Base-by-base conservation (phyloP, 2,329 filamentous ascomycete species). In the Penicillium sp. region DNA sequence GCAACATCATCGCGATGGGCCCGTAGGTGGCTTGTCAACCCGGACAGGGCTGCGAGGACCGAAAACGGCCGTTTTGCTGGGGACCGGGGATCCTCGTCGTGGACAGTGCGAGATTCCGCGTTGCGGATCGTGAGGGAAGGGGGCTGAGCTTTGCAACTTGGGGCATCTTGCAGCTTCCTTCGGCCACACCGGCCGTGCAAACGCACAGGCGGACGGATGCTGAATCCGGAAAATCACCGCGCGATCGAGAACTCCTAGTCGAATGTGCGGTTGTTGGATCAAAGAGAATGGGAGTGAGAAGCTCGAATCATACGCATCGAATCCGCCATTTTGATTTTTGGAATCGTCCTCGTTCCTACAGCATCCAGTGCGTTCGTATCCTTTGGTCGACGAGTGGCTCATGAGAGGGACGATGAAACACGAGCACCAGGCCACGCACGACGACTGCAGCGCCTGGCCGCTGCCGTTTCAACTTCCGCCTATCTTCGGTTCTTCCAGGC, bases 141-240 rank as follows among this genome's bases (percentile, higher is more conserved):
- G 62, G 63, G 63, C 62, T 65, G 63, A 65, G 62, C 58, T 54
- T 51, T 61, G 54, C 54, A 55, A 57, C 59, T 62, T 58, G 47
- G 49, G 50, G 58, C 51, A 60, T 51, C 52, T 43, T 59, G 59
- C 54, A 61, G 50, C 45, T 50, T 35, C 41, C 51, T 53, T 49
- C 47, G 51, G 45, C 46, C 49, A 50, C 53, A 59, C 29, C 57
- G 57, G 52, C 58, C 45, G 53, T 57, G 56, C 59, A 60, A 18
- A 60, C 57, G 50, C 42, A 46, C 45, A 47, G 42, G 25, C 43
- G 43, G 9, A 9, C 25, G 40, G 13, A 18, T 18, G 18, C 47
- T 57, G 46, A 55, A 55, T 56, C 49, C 52, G 38, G 47, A 43
- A 42, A 45, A 46, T 43, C 3, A 38, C 46, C 45, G 50, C 56